Base-by-base conservation (phyloP, 1,284 basidiomycete genomes). In the Filobasidium uniguttulatum region DNA sequence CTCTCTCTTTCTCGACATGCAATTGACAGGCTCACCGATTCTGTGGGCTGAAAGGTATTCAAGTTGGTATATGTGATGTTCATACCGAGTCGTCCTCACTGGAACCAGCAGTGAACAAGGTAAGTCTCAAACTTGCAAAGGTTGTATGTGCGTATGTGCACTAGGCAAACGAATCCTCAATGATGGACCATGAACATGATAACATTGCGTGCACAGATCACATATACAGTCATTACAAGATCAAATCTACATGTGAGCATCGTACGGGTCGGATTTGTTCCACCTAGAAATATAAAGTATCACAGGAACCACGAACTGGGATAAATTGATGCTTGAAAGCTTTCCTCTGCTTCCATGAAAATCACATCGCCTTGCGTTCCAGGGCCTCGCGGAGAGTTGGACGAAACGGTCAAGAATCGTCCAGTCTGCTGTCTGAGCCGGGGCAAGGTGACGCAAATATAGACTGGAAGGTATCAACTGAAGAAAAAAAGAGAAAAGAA, bases 401-500 rank as follows among this genome's bases (percentile, higher is more conserved):
- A 20, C 7, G 26, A 26, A 26, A 28, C 25, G 9, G 40, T n/a
- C n/a, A n/a, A n/a, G n/a, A n/a, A n/a, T n/a, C n/a, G n/a, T n/a
- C n/a, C n/a, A n/a, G n/a, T 12, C 22, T 26, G 25, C 22, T 26
- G 22, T 20, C 26, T 38, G 8, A 19, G 29, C 23, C 22, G 23
- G 40, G 23, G 25, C 12, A 28, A 43, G 40, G 26, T 26, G 23
- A 43, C 40, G 40, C 40, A 43, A 43, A 43, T 43, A 43, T 28
- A 29, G 19, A 29, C 40, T 43, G 40, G 40, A 43, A 43, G 40
- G 40, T 43, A 43, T 43, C 40, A 43, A 43, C 40, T 43, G 40
- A 43, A n/a, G 31, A 43, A 20, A 43, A 19, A 43, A 43, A 43
- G 23, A 26, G 40, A 28, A 23, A 43, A 43, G 23, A 43, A 15